These are phyloP conservation scores for Pseudonectria foliicola DNA, from an alignment of 2,329 filamentous ascomycete genomes.

Conservation along the genomic window DNA sequence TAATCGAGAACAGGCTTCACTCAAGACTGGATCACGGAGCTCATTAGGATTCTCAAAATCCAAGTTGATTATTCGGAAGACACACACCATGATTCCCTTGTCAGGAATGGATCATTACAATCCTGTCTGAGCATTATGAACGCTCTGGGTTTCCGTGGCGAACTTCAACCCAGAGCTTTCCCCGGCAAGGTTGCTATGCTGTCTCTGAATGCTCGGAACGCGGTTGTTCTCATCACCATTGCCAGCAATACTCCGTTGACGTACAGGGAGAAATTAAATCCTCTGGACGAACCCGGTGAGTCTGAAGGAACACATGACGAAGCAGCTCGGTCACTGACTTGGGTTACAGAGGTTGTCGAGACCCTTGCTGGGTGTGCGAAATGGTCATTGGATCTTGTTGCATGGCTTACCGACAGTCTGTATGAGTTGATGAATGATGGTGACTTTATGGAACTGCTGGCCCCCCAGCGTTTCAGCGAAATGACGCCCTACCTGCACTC, in stretches of 20 bases:
- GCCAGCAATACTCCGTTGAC: slow-evolving; percentile 49
- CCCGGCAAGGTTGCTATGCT: slow-evolving; percentile 69
- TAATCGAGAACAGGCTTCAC: slow-evolving; percentile 43
- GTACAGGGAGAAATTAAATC: slow-evolving; percentile 49
- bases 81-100: slow-evolving; percentile 60
- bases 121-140: slow-evolving; percentile 73
- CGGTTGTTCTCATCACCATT: slow-evolving; percentile 58
- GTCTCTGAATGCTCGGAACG: slow-evolving; percentile 67
- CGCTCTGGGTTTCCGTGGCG: slow-evolving; percentile 65
- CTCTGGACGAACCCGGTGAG: slow-evolving; percentile 52
- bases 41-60: slow-evolving; percentile 63
- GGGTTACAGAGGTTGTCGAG: slow-evolving; percentile 56
- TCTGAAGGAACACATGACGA: background rate
- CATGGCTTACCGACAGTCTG: slow-evolving; percentile 54
- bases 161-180: slow-evolving; percentile 54
- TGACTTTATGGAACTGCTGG: slow-evolving; percentile 44
- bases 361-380: slow-evolving; percentile 66
- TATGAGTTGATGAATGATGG: slow-evolving; percentile 48
- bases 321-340: slow-evolving; percentile 3
- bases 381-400: slow-evolving; percentile 69
- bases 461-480: slow-evolving; percentile 39
- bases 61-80: slow-evolving; percentile 80
- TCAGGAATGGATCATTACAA: slow-evolving; percentile 66
- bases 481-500: slow-evolving; percentile 45
- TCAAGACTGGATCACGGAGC: slow-evolving; percentile 55